Conservation (phyloP, 202 grass and related monocot species). For the Saccharum hybrid region DNA sequence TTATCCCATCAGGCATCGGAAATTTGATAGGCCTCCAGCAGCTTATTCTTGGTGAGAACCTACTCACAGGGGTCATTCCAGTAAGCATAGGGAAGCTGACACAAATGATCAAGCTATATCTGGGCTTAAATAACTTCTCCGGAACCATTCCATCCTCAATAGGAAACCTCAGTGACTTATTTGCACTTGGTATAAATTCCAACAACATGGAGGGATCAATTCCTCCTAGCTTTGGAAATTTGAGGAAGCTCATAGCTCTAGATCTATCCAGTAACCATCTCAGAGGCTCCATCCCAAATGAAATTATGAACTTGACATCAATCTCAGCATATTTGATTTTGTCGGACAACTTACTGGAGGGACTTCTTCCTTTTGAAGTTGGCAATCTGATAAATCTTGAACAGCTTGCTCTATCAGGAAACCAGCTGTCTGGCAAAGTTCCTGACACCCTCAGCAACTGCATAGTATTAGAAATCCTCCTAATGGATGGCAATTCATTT, state of each 20-base stretch:
- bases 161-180: too few relatives aligned
- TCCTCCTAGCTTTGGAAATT: conserved; percentile 25
- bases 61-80: too few relatives aligned
- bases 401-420: background rate
- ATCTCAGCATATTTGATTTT: conserved; percentile 6
- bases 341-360: conserved; percentile 36
- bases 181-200: background rate
- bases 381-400: conserved; percentile 1
- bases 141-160: too few relatives aligned
- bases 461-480: background rate
- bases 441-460: too few relatives aligned
- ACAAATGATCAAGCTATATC: too few relatives aligned
- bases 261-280: conserved; percentile 39
- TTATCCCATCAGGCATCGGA: too few relatives aligned
- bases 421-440: too few relatives aligned
- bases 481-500: conserved; percentile 33
- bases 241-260: conserved; percentile 35
- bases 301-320: conserved; percentile 36
- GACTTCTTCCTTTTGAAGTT: conserved; percentile 37
- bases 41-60: too few relatives aligned
- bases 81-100: too few relatives aligned
- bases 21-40: too few relatives aligned
- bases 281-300: conserved; percentile 8
- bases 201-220: conserved; percentile 36
- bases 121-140: too few relatives aligned